Percentiles rank a stretch among this genome's conserved stretches.
These are phyloP conservation scores for Aphanomyces euteiches DNA, from an alignment of 352 stramenopile species.

Conservation along the genomic window DNA sequence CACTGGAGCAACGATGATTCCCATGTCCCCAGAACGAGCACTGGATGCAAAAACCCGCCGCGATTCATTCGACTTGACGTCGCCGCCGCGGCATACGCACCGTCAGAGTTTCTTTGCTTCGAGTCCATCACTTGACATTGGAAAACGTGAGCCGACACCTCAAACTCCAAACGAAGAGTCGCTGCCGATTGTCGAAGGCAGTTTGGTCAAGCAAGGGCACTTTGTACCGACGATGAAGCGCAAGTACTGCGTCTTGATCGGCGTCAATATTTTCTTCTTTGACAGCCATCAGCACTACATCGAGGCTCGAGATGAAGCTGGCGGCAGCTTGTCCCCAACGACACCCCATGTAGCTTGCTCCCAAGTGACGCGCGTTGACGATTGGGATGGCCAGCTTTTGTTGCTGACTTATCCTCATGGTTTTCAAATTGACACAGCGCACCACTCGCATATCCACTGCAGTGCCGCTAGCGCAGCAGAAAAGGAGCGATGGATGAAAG, in stretches of 20 bases:
- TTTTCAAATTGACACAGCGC: conserved; percentile 61
- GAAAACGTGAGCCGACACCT: neutral
- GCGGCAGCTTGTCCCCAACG: neutral
- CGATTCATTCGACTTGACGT: conserved; percentile 67
- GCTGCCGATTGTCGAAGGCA: conserved; percentile 47
- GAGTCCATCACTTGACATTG: neutral
- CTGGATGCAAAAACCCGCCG: conserved; percentile 54
- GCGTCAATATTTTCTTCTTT: conserved; percentile 47
- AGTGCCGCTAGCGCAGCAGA: conserved; percentile 58
- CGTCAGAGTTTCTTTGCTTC: conserved; percentile 24
- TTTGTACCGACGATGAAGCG: conserved; percentile 54
- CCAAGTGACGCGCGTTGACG: conserved; percentile 40
- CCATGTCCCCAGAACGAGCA: conserved; percentile 66
- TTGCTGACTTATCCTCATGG: conserved; percentile 68
- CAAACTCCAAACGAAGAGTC: neutral
- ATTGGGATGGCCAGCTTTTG: conserved; percentile 59
- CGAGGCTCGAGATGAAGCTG: neutral
- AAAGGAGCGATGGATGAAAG: conserved; percentile 60
- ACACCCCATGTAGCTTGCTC: conserved; percentile 10
- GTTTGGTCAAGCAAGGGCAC: conserved; percentile 51
- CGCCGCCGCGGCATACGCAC: conserved; percentile 21
- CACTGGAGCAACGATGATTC: conserved; percentile 69
- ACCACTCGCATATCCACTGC: conserved; percentile 55
- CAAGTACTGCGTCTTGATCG: conserved; percentile 53
- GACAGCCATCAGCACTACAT: conserved; percentile 42